Conservation (phyloP, 148 eudicot species). For the Vaccinium myrtillus region DNA sequence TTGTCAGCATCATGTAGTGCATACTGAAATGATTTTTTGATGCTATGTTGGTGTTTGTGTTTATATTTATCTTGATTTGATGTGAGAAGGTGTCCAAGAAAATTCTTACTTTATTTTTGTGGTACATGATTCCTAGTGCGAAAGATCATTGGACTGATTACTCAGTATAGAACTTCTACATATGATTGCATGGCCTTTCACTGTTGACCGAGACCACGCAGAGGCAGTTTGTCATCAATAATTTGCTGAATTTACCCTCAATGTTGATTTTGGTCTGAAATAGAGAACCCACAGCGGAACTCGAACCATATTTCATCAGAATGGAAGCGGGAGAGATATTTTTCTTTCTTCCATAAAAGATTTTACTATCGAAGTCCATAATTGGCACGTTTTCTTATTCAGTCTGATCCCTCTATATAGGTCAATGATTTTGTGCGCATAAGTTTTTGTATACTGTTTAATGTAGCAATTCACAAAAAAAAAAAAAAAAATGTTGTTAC, state of each 20-base stretch:
- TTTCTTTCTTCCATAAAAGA: background rate
- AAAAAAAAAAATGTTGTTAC: background rate
- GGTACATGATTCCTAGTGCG: background rate
- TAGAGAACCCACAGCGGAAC: background rate
- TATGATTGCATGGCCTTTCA: background rate
- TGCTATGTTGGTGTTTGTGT: background rate
- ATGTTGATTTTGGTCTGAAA: background rate
- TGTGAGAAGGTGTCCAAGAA: background rate
- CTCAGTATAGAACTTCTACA: background rate
- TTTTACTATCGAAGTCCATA: background rate
- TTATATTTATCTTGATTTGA: background rate
- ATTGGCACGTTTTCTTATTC: background rate
- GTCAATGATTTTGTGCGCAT: background rate
- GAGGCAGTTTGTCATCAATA: background rate
- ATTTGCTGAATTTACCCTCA: background rate
- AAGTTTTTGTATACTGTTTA: background rate
- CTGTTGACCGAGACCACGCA: background rate
- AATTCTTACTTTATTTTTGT: background rate
- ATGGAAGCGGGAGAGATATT: background rate
- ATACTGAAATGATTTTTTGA: background rate
- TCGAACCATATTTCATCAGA: background rate
- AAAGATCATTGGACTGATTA: background rate
- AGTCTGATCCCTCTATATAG: background rate
- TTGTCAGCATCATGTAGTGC: background rate
- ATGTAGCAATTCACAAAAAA: background rate